A percentile compares a stretch with the other conserved stretches of the same genome.
Conservation (phyloP, 805 yeast species). For the Zygoascus ofunaensis region DNA sequence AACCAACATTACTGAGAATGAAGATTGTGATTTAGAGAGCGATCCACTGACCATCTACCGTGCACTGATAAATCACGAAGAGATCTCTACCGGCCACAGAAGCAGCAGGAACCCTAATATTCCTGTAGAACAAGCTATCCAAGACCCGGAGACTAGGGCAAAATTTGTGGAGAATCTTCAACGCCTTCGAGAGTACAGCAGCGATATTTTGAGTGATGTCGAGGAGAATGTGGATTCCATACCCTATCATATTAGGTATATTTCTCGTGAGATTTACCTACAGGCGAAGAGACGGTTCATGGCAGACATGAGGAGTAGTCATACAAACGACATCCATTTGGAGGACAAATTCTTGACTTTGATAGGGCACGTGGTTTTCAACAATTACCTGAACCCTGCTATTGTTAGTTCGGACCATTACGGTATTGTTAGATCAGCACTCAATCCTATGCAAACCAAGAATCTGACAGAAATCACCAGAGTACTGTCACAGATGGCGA, state of each 20-base stretch:
- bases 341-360: conserved; percentile 55
- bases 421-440: conserved; percentile 38
- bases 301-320: background rate
- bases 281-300: conserved; percentile 6
- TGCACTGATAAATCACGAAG: conserved; percentile 25
- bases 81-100: conserved; percentile 25
- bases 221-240: conserved; percentile 35
- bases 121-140: conserved; percentile 63
- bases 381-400: conserved; percentile 30
- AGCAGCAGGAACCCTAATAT: conserved; percentile 33
- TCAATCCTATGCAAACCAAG: conserved; percentile 32
- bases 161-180: conserved; percentile 68
- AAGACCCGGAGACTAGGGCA: conserved; percentile 62
- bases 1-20: conserved; percentile 16
- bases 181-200: conserved; percentile 58
- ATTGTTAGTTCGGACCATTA: conserved; percentile 35
- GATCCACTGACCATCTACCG: conserved; percentile 49
- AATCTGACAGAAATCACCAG: conserved; percentile 52
- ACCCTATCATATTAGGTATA: conserved; percentile 48
- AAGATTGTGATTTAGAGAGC: conserved; percentile 57
- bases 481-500: conserved; percentile 54
- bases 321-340: conserved; percentile 4
- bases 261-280: conserved; percentile 39
- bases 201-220: conserved; percentile 49
- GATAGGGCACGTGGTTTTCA: conserved; percentile 47